These are phyloP conservation scores for Volvox africanus DNA, from an alignment of 139 green algal species.

Conservation along the genomic window DNA sequence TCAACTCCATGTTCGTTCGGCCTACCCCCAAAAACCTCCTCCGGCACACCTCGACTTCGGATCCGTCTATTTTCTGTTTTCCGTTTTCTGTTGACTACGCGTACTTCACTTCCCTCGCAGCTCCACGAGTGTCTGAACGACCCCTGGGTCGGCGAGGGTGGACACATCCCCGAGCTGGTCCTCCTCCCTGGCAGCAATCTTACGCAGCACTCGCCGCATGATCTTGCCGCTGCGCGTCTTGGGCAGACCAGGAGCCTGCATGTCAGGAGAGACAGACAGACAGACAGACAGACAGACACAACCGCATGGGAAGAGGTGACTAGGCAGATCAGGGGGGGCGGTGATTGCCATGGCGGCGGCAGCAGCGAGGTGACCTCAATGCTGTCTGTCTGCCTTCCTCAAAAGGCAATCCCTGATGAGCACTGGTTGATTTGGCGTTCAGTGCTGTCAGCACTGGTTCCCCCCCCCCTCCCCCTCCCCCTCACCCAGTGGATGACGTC, in stretches of 20 bases:
- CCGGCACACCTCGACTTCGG: too few relatives aligned
- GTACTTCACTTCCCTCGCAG: conserved; percentile 53
- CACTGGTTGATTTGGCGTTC: too few relatives aligned
- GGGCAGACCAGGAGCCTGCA: conserved; percentile 84
- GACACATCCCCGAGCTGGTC: conserved; percentile 81
- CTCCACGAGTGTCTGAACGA: conserved; percentile 85
- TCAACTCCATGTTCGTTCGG: too few relatives aligned
- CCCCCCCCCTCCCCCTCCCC: not conserved
- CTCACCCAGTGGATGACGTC: conserved; percentile 95
- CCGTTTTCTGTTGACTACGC: too few relatives aligned
- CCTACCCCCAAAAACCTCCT: too few relatives aligned
- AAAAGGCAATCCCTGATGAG: too few relatives aligned
- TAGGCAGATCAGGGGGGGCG: not conserved
- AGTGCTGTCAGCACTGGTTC: not conserved
- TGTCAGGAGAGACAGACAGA: not conserved
- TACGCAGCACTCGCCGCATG: conserved; percentile 91
- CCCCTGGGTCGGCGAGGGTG: conserved; percentile 85
- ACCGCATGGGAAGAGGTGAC: not conserved
- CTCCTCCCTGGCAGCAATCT: conserved; percentile 82
- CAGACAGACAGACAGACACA: not conserved
- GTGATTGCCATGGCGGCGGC: not conserved
- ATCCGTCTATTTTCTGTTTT: too few relatives aligned
- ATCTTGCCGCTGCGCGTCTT: conserved; percentile 94
- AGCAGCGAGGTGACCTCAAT: too few relatives aligned
- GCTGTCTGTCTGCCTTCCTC: too few relatives aligned